These are phyloP conservation scores for Aureobasidium mangrovei DNA, from an alignment of 2,329 filamentous ascomycete species.

Conservation along the genomic window DNA sequence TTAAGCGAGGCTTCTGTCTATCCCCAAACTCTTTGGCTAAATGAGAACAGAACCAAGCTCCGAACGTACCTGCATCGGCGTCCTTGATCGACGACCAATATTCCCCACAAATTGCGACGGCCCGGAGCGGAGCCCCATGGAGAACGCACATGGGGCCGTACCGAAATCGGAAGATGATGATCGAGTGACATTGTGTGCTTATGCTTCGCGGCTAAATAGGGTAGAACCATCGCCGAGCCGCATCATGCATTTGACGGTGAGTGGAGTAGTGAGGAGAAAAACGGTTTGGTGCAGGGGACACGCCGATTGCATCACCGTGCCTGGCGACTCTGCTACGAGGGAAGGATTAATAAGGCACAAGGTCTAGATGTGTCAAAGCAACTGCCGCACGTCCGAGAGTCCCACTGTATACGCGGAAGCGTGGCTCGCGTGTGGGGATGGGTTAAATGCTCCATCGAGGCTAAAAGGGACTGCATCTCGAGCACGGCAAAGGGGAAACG, in stretches of 20 bases:
- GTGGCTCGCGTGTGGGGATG: neutral
- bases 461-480: constrained; percentile 9
- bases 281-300: neutral
- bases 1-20: neutral
- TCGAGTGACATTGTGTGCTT: neutral
- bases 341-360: neutral
- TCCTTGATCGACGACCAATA: neutral
- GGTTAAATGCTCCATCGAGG: constrained; percentile 11
- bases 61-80: constrained; percentile 2
- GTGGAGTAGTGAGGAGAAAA: neutral
- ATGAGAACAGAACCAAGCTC: neutral
- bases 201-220: constrained; percentile 5
- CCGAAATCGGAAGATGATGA: neutral
- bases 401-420: neutral
- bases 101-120: neutral
- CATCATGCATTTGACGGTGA: neutral
- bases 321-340: neutral
- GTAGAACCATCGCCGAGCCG: neutral
- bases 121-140: neutral
- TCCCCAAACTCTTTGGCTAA: neutral
- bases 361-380: neutral
- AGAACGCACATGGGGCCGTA: neutral
- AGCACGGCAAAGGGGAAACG: neutral
- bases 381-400: constrained; percentile 5
- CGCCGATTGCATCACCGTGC: neutral